Conservation (phyloP, 2,329 filamentous ascomycete genomes). For the Verticillium tricorpus region DNA sequence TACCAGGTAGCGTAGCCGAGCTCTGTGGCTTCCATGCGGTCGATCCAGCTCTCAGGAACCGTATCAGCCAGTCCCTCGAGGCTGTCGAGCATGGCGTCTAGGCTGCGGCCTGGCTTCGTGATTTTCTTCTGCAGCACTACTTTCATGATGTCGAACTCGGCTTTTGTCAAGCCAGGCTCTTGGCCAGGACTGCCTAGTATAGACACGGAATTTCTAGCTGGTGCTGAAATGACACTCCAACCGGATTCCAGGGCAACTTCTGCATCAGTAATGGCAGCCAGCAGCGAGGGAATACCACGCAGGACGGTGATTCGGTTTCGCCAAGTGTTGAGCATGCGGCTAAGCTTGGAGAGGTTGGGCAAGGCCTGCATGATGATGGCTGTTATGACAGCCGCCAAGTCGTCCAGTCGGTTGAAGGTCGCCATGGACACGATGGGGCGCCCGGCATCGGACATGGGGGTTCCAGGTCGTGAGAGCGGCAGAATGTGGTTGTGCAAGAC, state of each 20-base stretch:
- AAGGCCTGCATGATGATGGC: conserved; percentile 87
- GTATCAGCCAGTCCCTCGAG: conserved; percentile 82
- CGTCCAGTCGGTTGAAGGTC: conserved; percentile 70
- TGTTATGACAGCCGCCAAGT: conserved; percentile 85
- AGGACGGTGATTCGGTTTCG: conserved; percentile 70
- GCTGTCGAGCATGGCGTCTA: conserved; percentile 83
- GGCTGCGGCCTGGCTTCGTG: conserved; percentile 60
- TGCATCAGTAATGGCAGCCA: conserved; percentile 61
- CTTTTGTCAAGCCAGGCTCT: conserved; percentile 22
- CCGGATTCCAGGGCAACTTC: conserved; percentile 61
- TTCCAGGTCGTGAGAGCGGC: conserved; percentile 48
- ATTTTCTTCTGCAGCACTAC: conserved; percentile 64
- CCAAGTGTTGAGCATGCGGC: conserved; percentile 73
- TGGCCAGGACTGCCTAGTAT: conserved; percentile 15
- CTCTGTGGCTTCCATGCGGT: conserved; percentile 78
- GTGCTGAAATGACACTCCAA: conserved; percentile 55
- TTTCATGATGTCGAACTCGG: conserved; percentile 56
- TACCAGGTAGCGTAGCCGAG: conserved; percentile 76
- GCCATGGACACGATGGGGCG: conserved; percentile 35
- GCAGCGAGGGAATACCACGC: conserved; percentile 64
- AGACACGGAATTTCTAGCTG: conserved; percentile 4
- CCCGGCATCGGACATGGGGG: conserved; percentile 41
- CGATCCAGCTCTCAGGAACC: conserved; percentile 82
- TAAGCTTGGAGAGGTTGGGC: conserved; percentile 72
- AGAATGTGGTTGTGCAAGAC: conserved; percentile 77